Evolutionary conservation across 208 protist genomes (phyloP), one percentile per base, ranked within the genome.

Genomic region (Lotmaria passim): DNA sequence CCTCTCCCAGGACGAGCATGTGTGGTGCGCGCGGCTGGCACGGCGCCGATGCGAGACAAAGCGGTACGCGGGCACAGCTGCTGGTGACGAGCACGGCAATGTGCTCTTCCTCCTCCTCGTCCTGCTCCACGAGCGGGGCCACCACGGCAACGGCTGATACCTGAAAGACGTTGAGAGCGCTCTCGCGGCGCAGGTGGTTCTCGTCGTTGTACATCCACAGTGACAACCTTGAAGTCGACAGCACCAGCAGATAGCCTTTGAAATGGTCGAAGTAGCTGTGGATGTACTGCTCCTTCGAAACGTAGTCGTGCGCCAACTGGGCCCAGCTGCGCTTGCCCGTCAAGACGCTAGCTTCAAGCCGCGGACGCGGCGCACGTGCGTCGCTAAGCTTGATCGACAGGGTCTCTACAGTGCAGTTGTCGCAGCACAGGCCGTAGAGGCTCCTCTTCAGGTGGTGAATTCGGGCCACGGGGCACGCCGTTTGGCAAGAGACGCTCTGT

Each of bases 401-500:
- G 21, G 59, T 84, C 46, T 82, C 78, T 44, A 94, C 76, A 31
- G 73, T 75, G 46, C 85, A 82, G 69, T 92, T 85, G 23, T 67
- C 70, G 28, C 83, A 83, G 50, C 89, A 94, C 30, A 94, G 61
- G 24, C 73, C 75, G 59, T 83, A 91, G 28, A 87, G 48, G 46
- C 82, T 65, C 51, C 76, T 82, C 48, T 81, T 73, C 1, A 92
- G 55, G 21, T 82, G 69, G 26, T 86, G 72, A 38, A 83, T 79
- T 31, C 69, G 82, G 15, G 51, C 33, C 1, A 87, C 61, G 17
- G 85, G 71, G 11, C 67, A 65, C 23, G 79, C 64, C 1, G 78
- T 83, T 10, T 67, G 30, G 24, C 79, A 63, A 44, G 77, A 78
- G 24, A 30, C 50, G 6, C 57, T 77, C n/a, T 79, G 44, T 23